A percentile compares a stretch with the other conserved stretches of the same genome.
Evolutionary conservation across 2,329 filamentous ascomycete genomes (phyloP).

Genomic region (Phialophora chinensis): DNA sequence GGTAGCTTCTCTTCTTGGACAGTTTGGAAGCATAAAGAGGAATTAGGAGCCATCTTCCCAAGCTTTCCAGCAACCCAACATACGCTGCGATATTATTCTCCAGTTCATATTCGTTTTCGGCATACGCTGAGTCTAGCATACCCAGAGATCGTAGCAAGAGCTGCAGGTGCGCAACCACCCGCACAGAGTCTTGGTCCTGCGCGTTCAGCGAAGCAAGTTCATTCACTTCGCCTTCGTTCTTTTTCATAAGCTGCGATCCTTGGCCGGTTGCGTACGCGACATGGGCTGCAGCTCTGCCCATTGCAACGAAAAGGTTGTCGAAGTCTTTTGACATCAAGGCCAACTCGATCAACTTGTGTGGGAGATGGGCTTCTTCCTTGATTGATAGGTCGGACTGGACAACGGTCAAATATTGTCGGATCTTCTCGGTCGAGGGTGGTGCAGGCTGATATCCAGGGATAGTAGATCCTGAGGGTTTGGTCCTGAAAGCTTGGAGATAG

Average conservation of each 20-base stretch:
- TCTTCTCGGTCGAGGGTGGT: slow-evolving; percentile 22
- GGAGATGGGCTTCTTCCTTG: slow-evolving; percentile 49
- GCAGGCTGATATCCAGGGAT: slow-evolving; percentile 26
- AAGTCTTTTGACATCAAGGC: slow-evolving; percentile 52
- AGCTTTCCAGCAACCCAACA: slow-evolving; percentile 76
- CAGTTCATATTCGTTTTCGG: slow-evolving; percentile 56
- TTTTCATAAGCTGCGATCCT: slow-evolving; percentile 45
- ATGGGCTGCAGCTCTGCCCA: slow-evolving; percentile 51
- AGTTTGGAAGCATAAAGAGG: slow-evolving; percentile 88
- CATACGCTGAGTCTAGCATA: slow-evolving; percentile 54
- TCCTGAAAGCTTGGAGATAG: slow-evolving; percentile 59
- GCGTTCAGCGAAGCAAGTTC: slow-evolving; percentile 49
- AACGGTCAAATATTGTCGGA: slow-evolving; percentile 28
- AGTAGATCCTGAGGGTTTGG: slow-evolving; percentile 55
- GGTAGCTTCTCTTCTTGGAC: slow-evolving; percentile 62
- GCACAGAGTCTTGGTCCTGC: slow-evolving; percentile 64
- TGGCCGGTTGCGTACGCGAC: slow-evolving; percentile 42
- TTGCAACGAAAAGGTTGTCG: slow-evolving; percentile 49
- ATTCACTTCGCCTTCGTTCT: slow-evolving; percentile 42
- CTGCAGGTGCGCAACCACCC: slow-evolving; percentile 71
- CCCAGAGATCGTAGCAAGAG: slow-evolving; percentile 69
- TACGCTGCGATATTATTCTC: slow-evolving; percentile 83
- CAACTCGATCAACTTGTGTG: slow-evolving; percentile 53
- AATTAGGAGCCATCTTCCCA: slow-evolving; percentile 76
- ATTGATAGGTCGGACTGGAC: slow-evolving; percentile 38